Conservation (phyloP, 352 stramenopile genomes). For the Phytophthora pistaciae region DNA sequence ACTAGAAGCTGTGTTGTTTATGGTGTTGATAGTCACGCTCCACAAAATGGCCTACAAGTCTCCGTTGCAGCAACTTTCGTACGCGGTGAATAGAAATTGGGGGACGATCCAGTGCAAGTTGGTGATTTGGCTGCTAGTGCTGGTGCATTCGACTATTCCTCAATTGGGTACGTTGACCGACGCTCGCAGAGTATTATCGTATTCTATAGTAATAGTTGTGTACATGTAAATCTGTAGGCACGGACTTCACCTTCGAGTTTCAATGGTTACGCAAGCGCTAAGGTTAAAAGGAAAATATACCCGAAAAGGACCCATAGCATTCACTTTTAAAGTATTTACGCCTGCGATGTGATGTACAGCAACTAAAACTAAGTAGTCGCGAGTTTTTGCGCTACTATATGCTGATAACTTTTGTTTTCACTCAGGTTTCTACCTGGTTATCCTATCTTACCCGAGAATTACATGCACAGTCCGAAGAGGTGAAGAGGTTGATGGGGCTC, state of each 20-base stretch:
- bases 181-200: background rate
- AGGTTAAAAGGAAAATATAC: background rate
- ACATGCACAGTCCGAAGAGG: no score
- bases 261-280: background rate
- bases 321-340: no score
- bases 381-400: no score
- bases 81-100: conserved; percentile 22
- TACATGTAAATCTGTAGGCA: background rate
- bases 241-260: background rate
- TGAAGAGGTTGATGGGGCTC: no score
- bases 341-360: no score
- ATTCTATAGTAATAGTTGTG: background rate
- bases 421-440: no score
- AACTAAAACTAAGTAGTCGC: no score
- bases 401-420: no score
- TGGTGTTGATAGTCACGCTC: conserved; percentile 8
- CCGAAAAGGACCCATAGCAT: no score
- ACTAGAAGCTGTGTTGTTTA: conserved; percentile 23
- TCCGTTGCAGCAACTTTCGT: conserved; percentile 31
- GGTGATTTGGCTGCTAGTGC: conserved; percentile 28
- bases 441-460: no score
- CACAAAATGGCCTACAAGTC: conserved; percentile 26
- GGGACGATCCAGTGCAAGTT: conserved; percentile 29
- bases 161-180: conserved; percentile 21
- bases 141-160: conserved; percentile 28